Base-by-base conservation (phyloP, 202 grass and related monocot genomes). In the Panicum hallii region DNA sequence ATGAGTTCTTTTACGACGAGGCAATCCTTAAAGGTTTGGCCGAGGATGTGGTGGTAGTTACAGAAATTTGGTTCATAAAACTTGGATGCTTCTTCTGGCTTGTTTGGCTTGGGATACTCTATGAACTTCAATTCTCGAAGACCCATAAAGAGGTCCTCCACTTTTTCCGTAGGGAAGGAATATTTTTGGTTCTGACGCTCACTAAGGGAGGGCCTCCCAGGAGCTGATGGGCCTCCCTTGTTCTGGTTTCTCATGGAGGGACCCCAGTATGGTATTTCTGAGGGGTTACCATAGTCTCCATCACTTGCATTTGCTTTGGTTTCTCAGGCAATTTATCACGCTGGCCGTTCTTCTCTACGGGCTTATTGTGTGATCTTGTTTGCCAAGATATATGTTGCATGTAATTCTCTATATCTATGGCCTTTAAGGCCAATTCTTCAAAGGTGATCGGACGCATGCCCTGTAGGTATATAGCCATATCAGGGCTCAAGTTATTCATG, bases 361-460 rank as follows among this genome's bases (percentile, higher is more conserved):
- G 62, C 22, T 44, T 84, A 2, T 7, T 9, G 3, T 67, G 56
- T 30, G 61, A 11, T 3, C 50, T 75, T 11, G 15, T 4, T 0
- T 3, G 13, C 6, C 9, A 0, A 12, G 71, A 26, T 0, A 75
- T 0, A 2, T 49, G 69, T 0, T 67, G 10, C 6, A 26, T 76
- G 6, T 67, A 76, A 4, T 67, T 67, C 4, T 84, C 82, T 20
- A 76, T 84, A 6, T 84, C 47, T 9, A 22, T 76, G 5, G 61
- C 60, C 43, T 84, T 84, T 0, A n/a, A 67, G 6, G 47, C 48
- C 2, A 84, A 6, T 7, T 84, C 61, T 55, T 76, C 82, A 67
- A 75, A 84, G 5, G 34, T 67, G 1, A 44, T 44, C 7, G 42
- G 42, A 44, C 42, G 42, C 42, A 44, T 4, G 1, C 42, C 53